Evolutionary conservation across 208 protist species (phyloP).

Genomic region (Tritrichomonas musculus): DNA sequence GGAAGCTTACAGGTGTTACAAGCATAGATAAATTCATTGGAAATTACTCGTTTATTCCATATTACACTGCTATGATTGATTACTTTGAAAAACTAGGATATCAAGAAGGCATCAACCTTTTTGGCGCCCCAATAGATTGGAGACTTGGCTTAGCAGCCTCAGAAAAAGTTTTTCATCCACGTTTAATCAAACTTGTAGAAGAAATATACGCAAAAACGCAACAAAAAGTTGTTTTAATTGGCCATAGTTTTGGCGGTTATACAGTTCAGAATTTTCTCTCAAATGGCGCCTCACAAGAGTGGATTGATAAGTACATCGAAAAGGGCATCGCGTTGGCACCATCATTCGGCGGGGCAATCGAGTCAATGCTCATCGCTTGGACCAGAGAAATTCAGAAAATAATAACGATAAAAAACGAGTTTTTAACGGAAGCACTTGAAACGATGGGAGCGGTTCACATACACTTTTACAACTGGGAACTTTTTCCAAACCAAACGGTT

Average conservation of each 20-base stretch:
- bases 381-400: not conserved
- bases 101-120: not conserved
- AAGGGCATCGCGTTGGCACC: not conserved
- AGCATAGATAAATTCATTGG: not conserved
- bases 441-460: not conserved
- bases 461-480: no score
- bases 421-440: not conserved
- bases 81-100: not conserved
- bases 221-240: slow-evolving; percentile 1
- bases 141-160: not conserved
- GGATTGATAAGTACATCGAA: slow-evolving; percentile 5
- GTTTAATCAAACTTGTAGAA: not conserved
- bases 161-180: not conserved
- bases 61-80: not conserved
- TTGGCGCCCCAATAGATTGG: slow-evolving; percentile 15
- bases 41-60: not conserved
- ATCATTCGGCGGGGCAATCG: not conserved
- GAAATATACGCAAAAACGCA: not conserved
- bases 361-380: not conserved
- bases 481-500: not conserved
- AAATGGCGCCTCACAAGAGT: not conserved
- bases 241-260: not conserved
- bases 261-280: not conserved
- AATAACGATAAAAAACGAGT: not conserved
- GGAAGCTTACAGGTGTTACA: not conserved